A percentile compares a stretch with the other conserved stretches of the same genome.
phyloP scores from a whole-genome alignment of 306 rosid species.

The Quercus engelmannii region DNA sequence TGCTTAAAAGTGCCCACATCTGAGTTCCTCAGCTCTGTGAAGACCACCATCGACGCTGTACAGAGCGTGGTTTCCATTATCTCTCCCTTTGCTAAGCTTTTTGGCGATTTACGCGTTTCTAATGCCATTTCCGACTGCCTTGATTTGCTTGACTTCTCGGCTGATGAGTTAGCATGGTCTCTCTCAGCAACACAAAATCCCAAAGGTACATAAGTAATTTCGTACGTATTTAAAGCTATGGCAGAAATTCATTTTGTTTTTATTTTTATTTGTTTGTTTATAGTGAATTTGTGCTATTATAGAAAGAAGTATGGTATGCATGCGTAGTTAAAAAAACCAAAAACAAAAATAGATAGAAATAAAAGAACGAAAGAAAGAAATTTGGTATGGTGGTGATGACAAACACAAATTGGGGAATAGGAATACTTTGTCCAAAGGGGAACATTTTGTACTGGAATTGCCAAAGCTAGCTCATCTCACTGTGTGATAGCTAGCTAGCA shows the following conservation, averaged over 20 bases:
- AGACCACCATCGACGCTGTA: constrained; percentile 25
- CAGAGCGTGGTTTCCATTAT: constrained; percentile 40
- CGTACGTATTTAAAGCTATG: not conserved
- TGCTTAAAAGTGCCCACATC: constrained; percentile 44
- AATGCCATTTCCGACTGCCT: constrained; percentile 69
- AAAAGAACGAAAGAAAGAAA: too few species aligned
- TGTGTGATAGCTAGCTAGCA: too few species aligned
- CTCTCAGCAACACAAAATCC: constrained; percentile 53
- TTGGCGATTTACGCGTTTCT: constrained; percentile 49
- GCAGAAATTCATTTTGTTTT: not conserved
- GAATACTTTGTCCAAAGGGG: not conserved
- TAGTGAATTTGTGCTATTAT: not conserved
- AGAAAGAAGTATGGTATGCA: too few species aligned
- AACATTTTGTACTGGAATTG: not conserved
- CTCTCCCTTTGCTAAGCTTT: constrained; percentile 31
- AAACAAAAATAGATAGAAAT: too few species aligned
- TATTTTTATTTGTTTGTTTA: not conserved
- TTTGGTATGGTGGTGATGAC: too few species aligned
- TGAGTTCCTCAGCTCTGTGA: constrained; percentile 35
- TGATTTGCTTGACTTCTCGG: constrained; percentile 58
- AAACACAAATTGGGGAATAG: too few species aligned
- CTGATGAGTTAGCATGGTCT: constrained; percentile 52
- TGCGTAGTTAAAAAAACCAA: too few species aligned
- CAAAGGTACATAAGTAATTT: constrained; percentile 31
- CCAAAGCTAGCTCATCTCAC: too few species aligned